Evolutionary conservation across 495 filamentous ascomycete genomes (phyloP).

Genomic region (Aspergillus bridgeri): DNA sequence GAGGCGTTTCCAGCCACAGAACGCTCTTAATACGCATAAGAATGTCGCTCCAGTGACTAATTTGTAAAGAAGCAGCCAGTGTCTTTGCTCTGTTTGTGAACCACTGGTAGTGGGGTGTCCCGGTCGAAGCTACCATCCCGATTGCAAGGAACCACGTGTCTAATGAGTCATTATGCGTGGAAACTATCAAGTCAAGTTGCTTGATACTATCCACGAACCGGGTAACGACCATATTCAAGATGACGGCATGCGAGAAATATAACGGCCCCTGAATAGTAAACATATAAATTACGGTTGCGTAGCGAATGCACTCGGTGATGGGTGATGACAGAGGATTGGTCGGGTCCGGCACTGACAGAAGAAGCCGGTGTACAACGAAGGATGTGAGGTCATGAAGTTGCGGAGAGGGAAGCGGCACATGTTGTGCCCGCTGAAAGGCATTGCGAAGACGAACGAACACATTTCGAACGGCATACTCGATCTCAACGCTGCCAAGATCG

Average conservation of each 20-base stretch:
- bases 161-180: constrained; percentile 17
- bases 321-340: constrained; percentile 11
- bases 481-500: constrained; percentile 17
- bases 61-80: constrained; percentile 13
- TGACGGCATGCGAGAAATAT: constrained; percentile 46
- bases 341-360: constrained; percentile 24
- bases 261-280: constrained; percentile 48
- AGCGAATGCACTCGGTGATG: constrained; percentile 43
- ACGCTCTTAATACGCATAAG: constrained; percentile 25
- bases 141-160: constrained; percentile 39
- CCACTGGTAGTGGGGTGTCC: constrained; percentile 27
- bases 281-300: constrained; percentile 46
- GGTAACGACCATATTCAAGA: constrained; percentile 31
- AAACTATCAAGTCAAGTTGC: constrained; percentile 12
- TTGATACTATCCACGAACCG: constrained; percentile 29
- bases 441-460: constrained; percentile 40
- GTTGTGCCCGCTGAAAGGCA: constrained; percentile 30
- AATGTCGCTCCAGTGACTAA: constrained; percentile 24
- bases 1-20: constrained; percentile 32
- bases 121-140: constrained; percentile 36
- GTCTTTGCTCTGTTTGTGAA: constrained; percentile 23
- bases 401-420: constrained; percentile 28
- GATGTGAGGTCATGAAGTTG: constrained; percentile 49
- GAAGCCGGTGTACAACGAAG: constrained; percentile 46
- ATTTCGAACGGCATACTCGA: constrained; percentile 33